A percentile compares a stretch with the other conserved stretches of the same genome.
Conservation (phyloP, 2,329 filamentous ascomycete species). For the Trichoderma sp. region DNA sequence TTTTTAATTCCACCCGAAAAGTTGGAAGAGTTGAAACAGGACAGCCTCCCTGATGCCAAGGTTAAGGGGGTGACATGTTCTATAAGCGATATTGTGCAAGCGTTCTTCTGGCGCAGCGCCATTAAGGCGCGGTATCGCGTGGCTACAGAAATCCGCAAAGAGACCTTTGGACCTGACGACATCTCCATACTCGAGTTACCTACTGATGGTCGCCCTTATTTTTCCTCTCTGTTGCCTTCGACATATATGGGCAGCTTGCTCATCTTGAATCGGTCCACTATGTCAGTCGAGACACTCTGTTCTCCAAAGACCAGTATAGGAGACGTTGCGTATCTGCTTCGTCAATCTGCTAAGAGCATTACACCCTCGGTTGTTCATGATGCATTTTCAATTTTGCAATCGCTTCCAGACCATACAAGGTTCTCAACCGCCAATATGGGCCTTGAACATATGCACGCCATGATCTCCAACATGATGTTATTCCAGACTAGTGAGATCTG, state of each 20-base stretch:
- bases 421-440: slow-evolving; percentile 28
- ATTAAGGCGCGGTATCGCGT: slow-evolving; percentile 36
- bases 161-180: slow-evolving; percentile 25
- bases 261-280: slow-evolving; percentile 29
- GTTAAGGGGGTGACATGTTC: slow-evolving; percentile 28
- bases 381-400: slow-evolving; percentile 29
- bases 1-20: slow-evolving; percentile 34
- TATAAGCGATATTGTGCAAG: slow-evolving; percentile 39
- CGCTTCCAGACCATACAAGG: slow-evolving; percentile 28
- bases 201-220: slow-evolving; percentile 32
- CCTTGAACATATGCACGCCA: slow-evolving; percentile 29
- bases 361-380: slow-evolving; percentile 30
- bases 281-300: slow-evolving; percentile 29
- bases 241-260: slow-evolving; percentile 32
- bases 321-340: slow-evolving; percentile 26
- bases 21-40: slow-evolving; percentile 18
- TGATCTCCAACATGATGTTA: slow-evolving; percentile 33
- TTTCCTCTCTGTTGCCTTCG: slow-evolving; percentile 29
- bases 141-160: slow-evolving; percentile 25
- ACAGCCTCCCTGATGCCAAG: not conserved
- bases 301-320: slow-evolving; percentile 28
- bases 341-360: slow-evolving; percentile 27
- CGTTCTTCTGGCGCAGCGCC: slow-evolving; percentile 39
- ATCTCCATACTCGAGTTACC: slow-evolving; percentile 35
- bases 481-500: slow-evolving; percentile 28